Evolutionary conservation across 2,329 filamentous ascomycete genomes (phyloP).

Genomic region (Penicillium sp.): DNA sequence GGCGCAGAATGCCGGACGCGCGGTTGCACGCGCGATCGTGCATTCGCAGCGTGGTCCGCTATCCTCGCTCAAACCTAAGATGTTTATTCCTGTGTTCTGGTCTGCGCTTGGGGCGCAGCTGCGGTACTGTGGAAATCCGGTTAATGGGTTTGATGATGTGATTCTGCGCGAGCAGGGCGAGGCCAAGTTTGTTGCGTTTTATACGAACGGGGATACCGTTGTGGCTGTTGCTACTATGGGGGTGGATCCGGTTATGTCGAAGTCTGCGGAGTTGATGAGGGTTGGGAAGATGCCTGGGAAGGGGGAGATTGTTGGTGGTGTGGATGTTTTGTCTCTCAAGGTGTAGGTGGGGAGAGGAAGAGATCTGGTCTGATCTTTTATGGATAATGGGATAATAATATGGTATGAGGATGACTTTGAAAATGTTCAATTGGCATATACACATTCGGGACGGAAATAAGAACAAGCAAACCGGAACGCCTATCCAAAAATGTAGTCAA

Average conservation of each 20-base stretch:
- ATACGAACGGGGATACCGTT: conserved; percentile 78
- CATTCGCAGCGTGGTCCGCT: conserved; percentile 47
- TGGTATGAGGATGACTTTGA: conserved; percentile 7
- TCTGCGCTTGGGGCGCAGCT: conserved; percentile 86
- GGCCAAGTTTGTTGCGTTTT: conserved; percentile 84
- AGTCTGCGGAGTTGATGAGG: conserved; percentile 82
- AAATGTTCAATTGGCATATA: conserved; percentile 14
- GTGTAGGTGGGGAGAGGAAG: neutral
- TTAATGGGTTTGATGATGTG: conserved; percentile 79
- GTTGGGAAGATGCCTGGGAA: conserved; percentile 79
- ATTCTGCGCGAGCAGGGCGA: conserved; percentile 74
- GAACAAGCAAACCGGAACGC: conserved; percentile 11
- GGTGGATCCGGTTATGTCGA: conserved; percentile 80
- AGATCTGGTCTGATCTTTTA: neutral
- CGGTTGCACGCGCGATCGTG: conserved; percentile 74
- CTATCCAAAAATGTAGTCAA: conserved; percentile 6
- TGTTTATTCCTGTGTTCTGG: conserved; percentile 96
- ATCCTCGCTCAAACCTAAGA: conserved; percentile 56
- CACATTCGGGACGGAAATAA: conserved; percentile 20
- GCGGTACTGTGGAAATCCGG: conserved; percentile 88
- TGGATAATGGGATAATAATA: conserved; percentile 13
- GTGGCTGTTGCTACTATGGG: conserved; percentile 91
- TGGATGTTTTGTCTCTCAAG: conserved; percentile 42
- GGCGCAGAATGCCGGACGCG: conserved; percentile 85
- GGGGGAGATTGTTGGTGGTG: conserved; percentile 64